Conservation (phyloP, 2,329 filamentous ascomycete genomes). For the Sporothrix pallida region DNA sequence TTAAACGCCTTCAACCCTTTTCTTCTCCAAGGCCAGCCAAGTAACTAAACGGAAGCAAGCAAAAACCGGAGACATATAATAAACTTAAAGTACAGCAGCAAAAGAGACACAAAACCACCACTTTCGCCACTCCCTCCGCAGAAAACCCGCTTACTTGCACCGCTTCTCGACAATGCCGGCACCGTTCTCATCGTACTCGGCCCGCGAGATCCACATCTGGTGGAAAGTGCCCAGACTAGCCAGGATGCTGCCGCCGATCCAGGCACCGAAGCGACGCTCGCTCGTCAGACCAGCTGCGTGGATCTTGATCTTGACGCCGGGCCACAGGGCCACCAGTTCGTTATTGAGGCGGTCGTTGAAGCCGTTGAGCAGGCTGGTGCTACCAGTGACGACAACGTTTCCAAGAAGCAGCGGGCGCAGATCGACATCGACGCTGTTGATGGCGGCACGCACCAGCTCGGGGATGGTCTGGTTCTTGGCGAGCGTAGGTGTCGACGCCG, state of each 20-base stretch:
- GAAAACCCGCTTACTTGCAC: constrained; percentile 70
- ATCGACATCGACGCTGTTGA: constrained; percentile 86
- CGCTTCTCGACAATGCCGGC: constrained; percentile 90
- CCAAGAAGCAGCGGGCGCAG: constrained; percentile 79
- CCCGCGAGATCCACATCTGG: constrained; percentile 98
- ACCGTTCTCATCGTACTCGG: constrained; percentile 97
- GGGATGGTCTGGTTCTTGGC: constrained; percentile 81
- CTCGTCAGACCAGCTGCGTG: constrained; percentile 84
- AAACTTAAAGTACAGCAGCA: background rate
- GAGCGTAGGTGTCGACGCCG: constrained; percentile 40
- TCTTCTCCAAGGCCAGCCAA: constrained; percentile 12
- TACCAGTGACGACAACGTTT: constrained; percentile 93
- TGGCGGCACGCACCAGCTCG: constrained; percentile 76
- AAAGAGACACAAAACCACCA: background rate
- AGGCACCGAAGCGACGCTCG: constrained; percentile 87
- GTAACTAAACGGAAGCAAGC: background rate
- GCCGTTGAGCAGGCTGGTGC: constrained; percentile 83
- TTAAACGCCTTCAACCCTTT: constrained; percentile 27
- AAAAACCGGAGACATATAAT: constrained; percentile 5
- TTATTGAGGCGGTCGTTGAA: constrained; percentile 89
- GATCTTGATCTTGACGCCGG: constrained; percentile 84
- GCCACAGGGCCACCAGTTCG: constrained; percentile 81
- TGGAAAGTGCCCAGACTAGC: constrained; percentile 96
- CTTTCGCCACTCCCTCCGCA: background rate
- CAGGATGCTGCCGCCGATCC: constrained; percentile 96